Evolutionary conservation across 2,329 filamentous ascomycete genomes (phyloP), one percentile per base, ranked within the genome.

Genomic region (Coniochaeta pulveracea): DNA sequence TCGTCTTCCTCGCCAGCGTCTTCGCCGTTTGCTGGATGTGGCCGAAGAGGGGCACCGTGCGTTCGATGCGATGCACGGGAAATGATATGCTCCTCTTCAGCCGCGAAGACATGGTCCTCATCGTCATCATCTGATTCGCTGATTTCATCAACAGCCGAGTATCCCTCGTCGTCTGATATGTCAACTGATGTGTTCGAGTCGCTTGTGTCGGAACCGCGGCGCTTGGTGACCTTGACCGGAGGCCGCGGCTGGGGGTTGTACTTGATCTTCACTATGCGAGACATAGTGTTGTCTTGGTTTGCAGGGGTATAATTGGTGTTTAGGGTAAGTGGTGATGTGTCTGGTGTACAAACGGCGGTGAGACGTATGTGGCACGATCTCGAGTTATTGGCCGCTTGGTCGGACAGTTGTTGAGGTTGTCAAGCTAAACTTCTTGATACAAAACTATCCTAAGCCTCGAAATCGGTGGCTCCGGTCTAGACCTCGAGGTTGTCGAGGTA

Each of bases 61-160:
- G 18, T 19, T 19, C 28, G 28, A 19, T 51, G 51, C 43, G 52
- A 48, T 41, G 54, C 57, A 42, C 65, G 57, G 36, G 56, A 56
- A 37, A 83, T 63, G 40, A 88, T 84, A 45, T 79, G 73, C 54
- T 76, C 69, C 61, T 86, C 83, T 69, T 91, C 84, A 63, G 76
- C 69, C 65, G 77, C 73, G 49, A 81, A 72, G 36, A 89, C 74
- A 65, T 83, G 74, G 43, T 82, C 74, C 54, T 89, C 80, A 52
- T 89, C 83, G 42, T 85, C 79, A 40, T 88, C 72, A 34, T 72
- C 83, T 9, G 75, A 79, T 46, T 88, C 83, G 44, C 73, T 83
- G 39, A 93, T 80, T 33, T 85, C 74, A 50, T 89, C 82, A 38
- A 93, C 79, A 23, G 68, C 80, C 2, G 76, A 81, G 54, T 86